A percentile compares a stretch with the other conserved stretches of the same genome.
Conservation (phyloP, 2,329 filamentous ascomycete species). For the Fusarium sp. region DNA sequence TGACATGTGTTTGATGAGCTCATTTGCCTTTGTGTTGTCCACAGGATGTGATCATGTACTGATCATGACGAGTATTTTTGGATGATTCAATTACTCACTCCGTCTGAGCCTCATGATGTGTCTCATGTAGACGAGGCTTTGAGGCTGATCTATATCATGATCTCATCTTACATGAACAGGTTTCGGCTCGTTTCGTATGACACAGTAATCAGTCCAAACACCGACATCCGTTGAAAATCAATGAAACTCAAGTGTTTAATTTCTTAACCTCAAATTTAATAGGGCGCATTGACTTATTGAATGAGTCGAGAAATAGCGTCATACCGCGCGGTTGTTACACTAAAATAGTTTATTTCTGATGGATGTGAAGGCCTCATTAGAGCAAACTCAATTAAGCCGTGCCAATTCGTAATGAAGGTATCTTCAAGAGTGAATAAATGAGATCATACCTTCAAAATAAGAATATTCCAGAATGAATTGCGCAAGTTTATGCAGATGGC, state of each 20-base stretch:
- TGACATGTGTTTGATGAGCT: neutral
- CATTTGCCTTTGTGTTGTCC: neutral
- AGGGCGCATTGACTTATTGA: neutral
- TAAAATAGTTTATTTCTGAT: neutral
- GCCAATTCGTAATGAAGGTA: neutral
- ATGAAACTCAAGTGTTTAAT: neutral
- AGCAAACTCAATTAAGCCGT: neutral
- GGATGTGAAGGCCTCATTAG: neutral
- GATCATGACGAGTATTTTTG: neutral
- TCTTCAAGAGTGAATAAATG: neutral
- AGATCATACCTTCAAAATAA: neutral
- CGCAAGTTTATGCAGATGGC: neutral
- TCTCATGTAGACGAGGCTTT: neutral
- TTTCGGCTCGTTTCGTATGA: neutral
- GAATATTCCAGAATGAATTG: neutral
- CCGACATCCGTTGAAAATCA: neutral
- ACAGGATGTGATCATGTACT: neutral
- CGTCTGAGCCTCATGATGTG: neutral
- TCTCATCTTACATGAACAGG: neutral
- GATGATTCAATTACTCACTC: neutral
- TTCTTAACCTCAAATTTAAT: neutral
- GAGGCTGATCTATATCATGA: neutral
- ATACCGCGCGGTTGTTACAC: neutral
- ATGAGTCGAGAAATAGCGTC: neutral
- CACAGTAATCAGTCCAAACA: neutral